Conservation (phyloP, 75 land plant genomes). For the Larix kaempferi region DNA sequence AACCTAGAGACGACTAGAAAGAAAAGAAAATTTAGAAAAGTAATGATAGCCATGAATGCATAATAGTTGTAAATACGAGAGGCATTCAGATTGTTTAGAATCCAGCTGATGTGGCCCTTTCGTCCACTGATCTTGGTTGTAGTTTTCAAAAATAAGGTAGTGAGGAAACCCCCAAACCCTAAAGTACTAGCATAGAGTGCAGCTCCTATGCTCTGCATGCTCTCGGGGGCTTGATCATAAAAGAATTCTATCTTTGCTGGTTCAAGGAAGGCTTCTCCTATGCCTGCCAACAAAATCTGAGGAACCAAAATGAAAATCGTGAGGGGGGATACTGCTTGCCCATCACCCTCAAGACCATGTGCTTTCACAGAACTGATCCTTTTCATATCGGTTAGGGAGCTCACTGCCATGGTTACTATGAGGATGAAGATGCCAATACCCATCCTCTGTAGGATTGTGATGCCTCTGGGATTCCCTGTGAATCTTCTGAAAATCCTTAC, state of each 20-base stretch:
- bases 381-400: conserved; percentile 37
- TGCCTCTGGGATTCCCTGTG: conserved; percentile 42
- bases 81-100: conserved; percentile 64
- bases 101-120: conserved; percentile 59
- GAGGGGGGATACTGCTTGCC: conserved; percentile 64
- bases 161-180: conserved; percentile 78
- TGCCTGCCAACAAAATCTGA: conserved; percentile 64
- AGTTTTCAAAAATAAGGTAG: conserved; percentile 64
- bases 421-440: conserved; percentile 49
- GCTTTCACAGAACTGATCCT: conserved; percentile 31
- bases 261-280: conserved; percentile 65
- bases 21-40: conserved; percentile 36
- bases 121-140: conserved; percentile 48
- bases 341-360: conserved; percentile 3
- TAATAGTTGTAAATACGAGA: conserved; percentile 80
- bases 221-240: conserved; percentile 80
- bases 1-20: conserved; percentile 45
- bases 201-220: conserved; percentile 87
- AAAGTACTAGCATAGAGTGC: conserved; percentile 78
- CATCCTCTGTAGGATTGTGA: conserved; percentile 45
- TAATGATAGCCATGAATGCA: conserved; percentile 47
- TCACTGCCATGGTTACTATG: conserved; percentile 29
- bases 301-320: conserved; percentile 78
- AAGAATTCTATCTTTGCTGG: conserved; percentile 84
- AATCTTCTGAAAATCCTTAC: conserved; percentile 33